These are phyloP conservation scores for Euclidium syriacum DNA, from an alignment of 345 rosid genomes.

Conservation along the genomic window DNA sequence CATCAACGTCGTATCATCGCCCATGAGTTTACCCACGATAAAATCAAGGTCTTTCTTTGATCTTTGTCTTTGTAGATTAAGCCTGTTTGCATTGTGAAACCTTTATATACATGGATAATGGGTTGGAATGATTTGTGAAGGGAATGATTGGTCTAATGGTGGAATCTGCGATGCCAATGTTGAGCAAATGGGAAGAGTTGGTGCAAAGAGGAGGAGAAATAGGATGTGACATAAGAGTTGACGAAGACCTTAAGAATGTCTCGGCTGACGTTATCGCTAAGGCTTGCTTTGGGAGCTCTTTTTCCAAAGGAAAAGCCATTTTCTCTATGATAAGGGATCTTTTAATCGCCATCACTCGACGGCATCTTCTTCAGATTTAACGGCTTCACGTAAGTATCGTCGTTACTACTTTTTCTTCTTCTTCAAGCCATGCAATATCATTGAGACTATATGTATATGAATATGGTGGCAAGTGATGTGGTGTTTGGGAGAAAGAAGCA, in stretches of 20 bases:
- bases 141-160: conserved; percentile 70
- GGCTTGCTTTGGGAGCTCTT: conserved; percentile 58
- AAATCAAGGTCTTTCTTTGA: conserved; percentile 55
- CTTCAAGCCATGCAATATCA: not conserved
- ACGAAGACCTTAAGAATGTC: conserved; percentile 39
- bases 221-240: conserved; percentile 43
- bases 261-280: conserved; percentile 63
- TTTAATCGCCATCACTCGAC: conserved; percentile 40
- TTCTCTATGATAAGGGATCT: conserved; percentile 51
- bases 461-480: conserved; percentile 26
- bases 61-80: no score
- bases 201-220: conserved; percentile 18
- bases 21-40: conserved; percentile 61
- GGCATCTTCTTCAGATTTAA: conserved; percentile 30
- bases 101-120: no score
- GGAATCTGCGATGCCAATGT: conserved; percentile 39
- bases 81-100: no score
- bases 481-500: conserved; percentile 34
- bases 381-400: conserved; percentile 34
- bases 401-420: not conserved
- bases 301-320: conserved; percentile 48
- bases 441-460: not conserved
- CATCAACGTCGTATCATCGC: conserved; percentile 51
- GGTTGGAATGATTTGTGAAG: no score
- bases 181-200: conserved; percentile 49